Evolutionary conservation across 257 asterid species (phyloP), one percentile per base, ranked within the genome.

Genomic region (Leonotis leonurus): DNA sequence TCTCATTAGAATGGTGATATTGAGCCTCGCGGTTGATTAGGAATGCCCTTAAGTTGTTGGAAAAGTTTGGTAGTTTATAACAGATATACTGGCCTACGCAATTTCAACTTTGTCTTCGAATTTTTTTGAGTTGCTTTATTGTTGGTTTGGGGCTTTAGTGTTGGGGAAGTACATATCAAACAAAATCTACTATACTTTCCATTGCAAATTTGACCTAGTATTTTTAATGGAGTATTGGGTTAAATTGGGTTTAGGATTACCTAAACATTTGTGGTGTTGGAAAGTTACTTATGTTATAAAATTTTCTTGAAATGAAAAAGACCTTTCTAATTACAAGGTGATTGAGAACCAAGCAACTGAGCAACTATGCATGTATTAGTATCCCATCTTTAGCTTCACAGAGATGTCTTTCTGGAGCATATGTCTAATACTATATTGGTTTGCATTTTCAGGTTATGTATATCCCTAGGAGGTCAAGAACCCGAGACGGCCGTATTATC

Each of bases 381-480:
- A 51, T 37, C 16, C 6, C 3, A n/a, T 29, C 50, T 30, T 21
- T 21, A 7, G 27, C 11, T 17, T 13, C 12, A 8, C 29, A 24
- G n/a, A 30, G 25, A n/a, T 37, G 37, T 36, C 33, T 29, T 58
- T 5, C 63, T 30, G 43, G 12, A 22, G 16, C 21, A 7, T 30
- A 7, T 8, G 12, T 16, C 40, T 46, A 17, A 55, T 17, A 37
- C 37, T 58, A 8, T n/a, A 52, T 60, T 21, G 1, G 45, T 16
- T 70, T 18, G 20, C 54, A 24, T 26, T 73, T 70, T 11, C 81
- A 75, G 84, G 73, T 67, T 36, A 43, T 78, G 75, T 70, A 73
- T 56, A 70, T 70, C 36, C 49, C 46, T 30, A 52, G 74, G 73
- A 54, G 61, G 68, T 29, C 45, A 2, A 41, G 32, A 56, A 40